phyloP scores from a whole-genome alignment of 2,329 filamentous ascomycete species.

The Colletotrichum siamense region DNA sequence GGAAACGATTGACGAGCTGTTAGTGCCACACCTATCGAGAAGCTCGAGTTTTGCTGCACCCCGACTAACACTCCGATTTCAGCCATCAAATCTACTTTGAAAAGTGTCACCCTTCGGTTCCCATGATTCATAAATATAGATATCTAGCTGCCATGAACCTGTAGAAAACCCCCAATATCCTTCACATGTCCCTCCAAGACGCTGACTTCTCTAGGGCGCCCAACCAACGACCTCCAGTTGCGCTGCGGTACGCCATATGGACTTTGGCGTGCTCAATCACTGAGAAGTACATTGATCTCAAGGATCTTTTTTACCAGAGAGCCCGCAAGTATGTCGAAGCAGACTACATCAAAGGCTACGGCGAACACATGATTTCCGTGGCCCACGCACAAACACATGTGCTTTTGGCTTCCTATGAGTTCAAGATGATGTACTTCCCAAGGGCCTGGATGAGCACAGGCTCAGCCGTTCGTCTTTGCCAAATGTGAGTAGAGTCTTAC shows the following conservation, averaged over 20 bases:
- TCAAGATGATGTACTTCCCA: slow-evolving; percentile 97
- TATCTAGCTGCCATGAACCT: slow-evolving; percentile 90
- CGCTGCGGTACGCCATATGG: slow-evolving; percentile 94
- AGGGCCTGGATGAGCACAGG: slow-evolving; percentile 94
- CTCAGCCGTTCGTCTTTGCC: slow-evolving; percentile 76
- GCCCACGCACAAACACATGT: slow-evolving; percentile 87
- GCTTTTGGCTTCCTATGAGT: slow-evolving; percentile 84
- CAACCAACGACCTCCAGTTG: slow-evolving; percentile 83
- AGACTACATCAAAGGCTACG: slow-evolving; percentile 91
- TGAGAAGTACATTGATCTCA: slow-evolving; percentile 80
- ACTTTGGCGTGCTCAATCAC: slow-evolving; percentile 85
- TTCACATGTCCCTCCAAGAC: background rate
- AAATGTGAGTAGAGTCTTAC: slow-evolving; percentile 67
- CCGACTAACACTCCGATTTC: background rate
- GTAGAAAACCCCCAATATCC: slow-evolving; percentile 41
- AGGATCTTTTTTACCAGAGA: slow-evolving; percentile 88
- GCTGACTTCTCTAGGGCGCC: slow-evolving; percentile 62
- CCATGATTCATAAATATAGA: slow-evolving; percentile 88
- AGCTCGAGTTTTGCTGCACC: background rate
- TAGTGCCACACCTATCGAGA: slow-evolving; percentile 33
- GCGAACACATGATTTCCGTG: slow-evolving; percentile 85
- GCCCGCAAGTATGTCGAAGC: slow-evolving; percentile 88
- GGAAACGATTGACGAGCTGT: slow-evolving; percentile 81
- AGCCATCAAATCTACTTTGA: slow-evolving; percentile 88
- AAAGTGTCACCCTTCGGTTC: slow-evolving; percentile 83